A percentile compares a stretch with the other conserved stretches of the same genome.
These are phyloP conservation scores for Tolypocladium nubicola DNA, from an alignment of 2,329 filamentous ascomycete species.

Conservation along the genomic window DNA sequence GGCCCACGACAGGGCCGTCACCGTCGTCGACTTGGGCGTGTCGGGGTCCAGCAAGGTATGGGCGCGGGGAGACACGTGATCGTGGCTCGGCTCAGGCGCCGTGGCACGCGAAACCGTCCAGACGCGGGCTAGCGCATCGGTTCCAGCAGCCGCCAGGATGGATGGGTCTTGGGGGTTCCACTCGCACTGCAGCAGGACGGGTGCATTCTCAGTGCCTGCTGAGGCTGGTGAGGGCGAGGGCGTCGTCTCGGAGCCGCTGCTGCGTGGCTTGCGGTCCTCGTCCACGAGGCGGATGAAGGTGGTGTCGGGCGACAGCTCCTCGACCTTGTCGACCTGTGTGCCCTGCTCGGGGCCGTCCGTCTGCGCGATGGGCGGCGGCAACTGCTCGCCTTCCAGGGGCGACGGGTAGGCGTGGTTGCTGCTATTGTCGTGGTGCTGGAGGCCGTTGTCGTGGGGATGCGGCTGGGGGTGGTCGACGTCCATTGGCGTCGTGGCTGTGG, in stretches of 20 bases:
- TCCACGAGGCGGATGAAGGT: constrained; percentile 48
- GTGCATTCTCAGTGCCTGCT: constrained; percentile 36
- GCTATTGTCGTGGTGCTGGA: constrained; percentile 25
- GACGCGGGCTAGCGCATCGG: constrained; percentile 59
- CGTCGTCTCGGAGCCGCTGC: constrained; percentile 19
- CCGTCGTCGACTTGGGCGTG: constrained; percentile 38
- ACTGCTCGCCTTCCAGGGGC: constrained; percentile 47
- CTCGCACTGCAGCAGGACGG: constrained; percentile 57
- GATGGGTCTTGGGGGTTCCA: constrained; percentile 57
- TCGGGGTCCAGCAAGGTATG: constrained; percentile 41
- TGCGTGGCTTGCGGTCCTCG: constrained; percentile 16
- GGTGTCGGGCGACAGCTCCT: constrained; percentile 48
- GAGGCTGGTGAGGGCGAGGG: constrained; percentile 27
- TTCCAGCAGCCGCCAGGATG: constrained; percentile 56
- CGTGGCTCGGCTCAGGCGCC: constrained; percentile 26
- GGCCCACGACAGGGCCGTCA: constrained; percentile 52
- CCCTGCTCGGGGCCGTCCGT: constrained; percentile 54
- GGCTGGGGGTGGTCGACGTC: constrained; percentile 41
- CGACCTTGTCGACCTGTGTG: constrained; percentile 54
- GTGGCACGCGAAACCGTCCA: constrained; percentile 51
- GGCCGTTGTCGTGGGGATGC: constrained; percentile 6
- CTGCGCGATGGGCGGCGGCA: constrained; percentile 38
- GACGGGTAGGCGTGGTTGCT: constrained; percentile 54
- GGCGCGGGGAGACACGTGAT: constrained; percentile 28
- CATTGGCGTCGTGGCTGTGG: constrained; percentile 42